A percentile compares a stretch with the other conserved stretches of the same genome.
These are phyloP conservation scores for Alternaria tenuissima DNA, from an alignment of 2,329 filamentous ascomycete species.

Conservation along the genomic window DNA sequence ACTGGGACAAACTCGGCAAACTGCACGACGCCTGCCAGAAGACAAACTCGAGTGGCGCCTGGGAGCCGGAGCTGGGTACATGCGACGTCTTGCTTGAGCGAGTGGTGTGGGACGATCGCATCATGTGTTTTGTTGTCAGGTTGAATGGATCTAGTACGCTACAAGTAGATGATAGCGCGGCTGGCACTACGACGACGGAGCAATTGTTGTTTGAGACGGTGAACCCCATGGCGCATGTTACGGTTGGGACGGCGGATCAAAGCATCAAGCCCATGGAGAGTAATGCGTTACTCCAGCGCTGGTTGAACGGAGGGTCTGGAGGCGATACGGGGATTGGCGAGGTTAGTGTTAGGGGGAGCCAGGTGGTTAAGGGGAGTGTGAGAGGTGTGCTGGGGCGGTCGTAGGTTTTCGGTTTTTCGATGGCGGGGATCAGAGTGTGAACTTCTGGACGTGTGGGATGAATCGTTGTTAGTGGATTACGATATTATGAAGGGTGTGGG, in stretches of 20 bases:
- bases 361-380: conserved; percentile 65
- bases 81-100: conserved; percentile 70
- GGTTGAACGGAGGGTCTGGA: conserved; percentile 70
- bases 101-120: conserved; percentile 81
- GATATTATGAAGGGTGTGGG: not conserved
- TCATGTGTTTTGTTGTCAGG: conserved; percentile 92
- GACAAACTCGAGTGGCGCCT: conserved; percentile 49
- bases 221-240: conserved; percentile 86
- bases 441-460: too few relatives aligned
- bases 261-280: conserved; percentile 92
- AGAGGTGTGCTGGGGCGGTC: conserved; percentile 52
- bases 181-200: conserved; percentile 52
- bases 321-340: conserved; percentile 64
- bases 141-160: conserved; percentile 44
- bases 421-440: too few relatives aligned
- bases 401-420: conserved; percentile 15
- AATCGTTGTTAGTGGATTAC: not conserved
- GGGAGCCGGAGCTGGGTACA: conserved; percentile 66
- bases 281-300: conserved; percentile 80
- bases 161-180: conserved; percentile 26
- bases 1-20: conserved; percentile 79
- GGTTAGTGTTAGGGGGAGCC: conserved; percentile 61
- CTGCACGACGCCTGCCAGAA: conserved; percentile 57
- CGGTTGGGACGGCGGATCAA: conserved; percentile 79
- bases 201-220: conserved; percentile 65